These are phyloP conservation scores for Tetrapisispora pingtungensis DNA, from an alignment of 805 yeast species.

Conservation along the genomic window DNA sequence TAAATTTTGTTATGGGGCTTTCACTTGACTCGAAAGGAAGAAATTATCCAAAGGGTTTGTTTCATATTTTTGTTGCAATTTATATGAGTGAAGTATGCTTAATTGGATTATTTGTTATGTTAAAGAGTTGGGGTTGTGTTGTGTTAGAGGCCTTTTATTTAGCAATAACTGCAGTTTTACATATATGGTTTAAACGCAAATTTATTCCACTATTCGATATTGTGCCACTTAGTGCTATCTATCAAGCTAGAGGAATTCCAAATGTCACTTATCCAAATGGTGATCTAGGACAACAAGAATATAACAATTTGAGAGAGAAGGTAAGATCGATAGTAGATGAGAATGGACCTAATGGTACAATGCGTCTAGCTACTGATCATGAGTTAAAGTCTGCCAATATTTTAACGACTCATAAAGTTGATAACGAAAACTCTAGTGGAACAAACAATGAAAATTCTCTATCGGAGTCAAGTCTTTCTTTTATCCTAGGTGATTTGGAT, in stretches of 20 bases:
- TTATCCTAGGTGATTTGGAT: not conserved
- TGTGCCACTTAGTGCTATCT: slow-evolving; percentile 55
- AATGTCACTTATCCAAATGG: slow-evolving; percentile 44
- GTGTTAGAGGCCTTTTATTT: slow-evolving; percentile 56
- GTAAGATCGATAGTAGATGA: slow-evolving; percentile 17
- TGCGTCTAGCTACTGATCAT: slow-evolving; percentile 23
- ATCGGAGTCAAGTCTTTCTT: slow-evolving; percentile 1
- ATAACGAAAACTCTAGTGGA: slow-evolving; percentile 3
- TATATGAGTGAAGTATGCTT: slow-evolving; percentile 64
- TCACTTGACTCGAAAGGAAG: slow-evolving; percentile 60
- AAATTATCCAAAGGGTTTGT: slow-evolving; percentile 60
- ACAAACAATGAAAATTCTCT: slow-evolving; percentile 1
- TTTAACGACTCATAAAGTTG: slow-evolving; percentile 10
- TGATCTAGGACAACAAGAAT: slow-evolving; percentile 58
- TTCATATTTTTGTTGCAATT: slow-evolving; percentile 61
- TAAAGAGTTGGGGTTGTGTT: slow-evolving; percentile 70
- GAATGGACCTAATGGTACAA: slow-evolving; percentile 19
- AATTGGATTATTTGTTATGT: slow-evolving; percentile 63
- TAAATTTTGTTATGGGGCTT: slow-evolving; percentile 54
- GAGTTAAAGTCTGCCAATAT: slow-evolving; percentile 24
- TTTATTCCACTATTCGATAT: slow-evolving; percentile 56
- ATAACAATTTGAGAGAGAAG: slow-evolving; percentile 39
- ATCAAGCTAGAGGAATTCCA: slow-evolving; percentile 31
- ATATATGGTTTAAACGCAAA: slow-evolving; percentile 46
- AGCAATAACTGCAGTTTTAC: slow-evolving; percentile 48